These are phyloP conservation scores for Jamesozyma hellenica DNA, from an alignment of 805 yeast species.

Conservation along the genomic window DNA sequence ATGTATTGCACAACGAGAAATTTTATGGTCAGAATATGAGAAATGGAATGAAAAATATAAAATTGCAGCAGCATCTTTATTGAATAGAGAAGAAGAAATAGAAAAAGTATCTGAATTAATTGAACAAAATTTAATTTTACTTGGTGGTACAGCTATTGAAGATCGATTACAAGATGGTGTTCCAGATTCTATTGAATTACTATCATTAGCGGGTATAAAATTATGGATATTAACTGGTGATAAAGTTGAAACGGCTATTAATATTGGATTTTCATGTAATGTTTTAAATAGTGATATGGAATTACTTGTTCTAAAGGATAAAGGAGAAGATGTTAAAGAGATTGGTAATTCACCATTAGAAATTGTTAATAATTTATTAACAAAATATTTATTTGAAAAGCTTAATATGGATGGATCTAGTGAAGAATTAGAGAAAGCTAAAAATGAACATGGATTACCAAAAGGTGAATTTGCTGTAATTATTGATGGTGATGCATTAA, in stretches of 20 bases:
- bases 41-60: constrained; percentile 57
- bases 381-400: constrained; percentile 44
- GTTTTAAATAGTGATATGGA: constrained; percentile 70
- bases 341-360: constrained; percentile 33
- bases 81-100: constrained; percentile 58
- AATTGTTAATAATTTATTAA: constrained; percentile 39
- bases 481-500: constrained; percentile 73
- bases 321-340: constrained; percentile 42
- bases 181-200: constrained; percentile 63
- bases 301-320: constrained; percentile 42
- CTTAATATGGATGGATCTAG: constrained; percentile 51
- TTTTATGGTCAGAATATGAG: constrained; percentile 50
- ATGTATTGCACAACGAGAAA: constrained; percentile 65
- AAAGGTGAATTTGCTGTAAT: constrained; percentile 57
- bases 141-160: constrained; percentile 86
- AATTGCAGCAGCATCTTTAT: constrained; percentile 53
- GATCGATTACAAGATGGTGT: constrained; percentile 83
- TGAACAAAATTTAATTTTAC: constrained; percentile 51
- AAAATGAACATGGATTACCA: constrained; percentile 58
- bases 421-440: constrained; percentile 47
- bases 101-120: constrained; percentile 66
- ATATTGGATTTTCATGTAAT: constrained; percentile 80
- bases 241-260: constrained; percentile 80
- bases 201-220: constrained; percentile 72
- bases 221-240: constrained; percentile 86